Evolutionary conservation across 805 yeast genomes (phyloP), one percentile per base, ranked within the genome.

Genomic region (Kodamaea jinghongensis): DNA sequence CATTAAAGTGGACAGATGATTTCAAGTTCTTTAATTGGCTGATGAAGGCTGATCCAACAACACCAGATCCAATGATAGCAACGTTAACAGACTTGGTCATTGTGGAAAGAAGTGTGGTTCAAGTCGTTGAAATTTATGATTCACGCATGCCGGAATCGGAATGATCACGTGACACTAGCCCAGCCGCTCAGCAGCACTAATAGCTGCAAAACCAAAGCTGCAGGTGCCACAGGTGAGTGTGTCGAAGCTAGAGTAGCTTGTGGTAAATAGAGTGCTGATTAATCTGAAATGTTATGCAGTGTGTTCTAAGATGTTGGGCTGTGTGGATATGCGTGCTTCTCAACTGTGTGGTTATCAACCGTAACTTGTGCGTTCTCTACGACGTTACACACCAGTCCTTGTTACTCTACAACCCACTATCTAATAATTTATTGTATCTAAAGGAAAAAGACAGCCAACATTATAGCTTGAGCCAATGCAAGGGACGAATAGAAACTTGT

Each of bases 21-120:
- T 78, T 76, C 48, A 86, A 64, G 43, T 70, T 67, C 38, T 75
- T 71, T 56, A 91, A 76, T 69, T 91, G 99, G 64, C 76, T 77
- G 61, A 93, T 70, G 70, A 89, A 88, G 37, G 96, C 86, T 17
- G 93, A 76, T 44, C 99, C 99, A 46, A 93, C 98, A 37, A 91
- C 93, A 55, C 99, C 99, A 39, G 97, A 82, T 39, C 89, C 88
- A 45, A 63, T 67, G 37, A 70, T 68, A 31, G 75, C 75, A 30
- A 70, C 63, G 48, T 70, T 67, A 28, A 70, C 73, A 25, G 38
- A 39, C 34, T 38, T 39, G 26, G 42, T 22, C 38, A 39, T 39
- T 34, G 12, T 22, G 23, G 13, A 20, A 8, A 20, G 23, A 6
- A 27, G 29, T 27, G 12, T 27, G 23, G 23, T 20, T 20, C 23